Conservation (phyloP, 352 stramenopile genomes). For the Saprolegnia parasitica region DNA sequence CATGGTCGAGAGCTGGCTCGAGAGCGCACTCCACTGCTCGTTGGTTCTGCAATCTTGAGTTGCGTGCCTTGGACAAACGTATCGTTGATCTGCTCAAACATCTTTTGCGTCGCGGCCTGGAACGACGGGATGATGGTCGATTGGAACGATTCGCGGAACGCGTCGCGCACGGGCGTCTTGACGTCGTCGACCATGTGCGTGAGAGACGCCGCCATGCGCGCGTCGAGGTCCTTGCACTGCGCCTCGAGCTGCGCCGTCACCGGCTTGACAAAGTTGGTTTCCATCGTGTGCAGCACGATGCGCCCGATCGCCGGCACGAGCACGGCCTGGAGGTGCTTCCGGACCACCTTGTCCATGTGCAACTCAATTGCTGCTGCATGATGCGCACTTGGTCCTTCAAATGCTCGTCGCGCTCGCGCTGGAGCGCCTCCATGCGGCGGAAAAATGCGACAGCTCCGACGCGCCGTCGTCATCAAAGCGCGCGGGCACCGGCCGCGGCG, state of each 20-base stretch:
- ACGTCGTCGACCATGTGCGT: conserved; percentile 74
- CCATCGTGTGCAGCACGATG: conserved; percentile 84
- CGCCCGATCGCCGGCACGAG: conserved; percentile 78
- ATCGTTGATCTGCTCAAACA: conserved; percentile 86
- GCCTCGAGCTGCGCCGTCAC: conserved; percentile 47
- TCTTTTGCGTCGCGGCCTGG: conserved; percentile 81
- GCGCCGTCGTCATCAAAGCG: conserved; percentile 53
- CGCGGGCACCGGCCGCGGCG: conserved; percentile 59
- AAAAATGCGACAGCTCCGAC: conserved; percentile 49
- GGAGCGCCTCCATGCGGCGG: conserved; percentile 64
- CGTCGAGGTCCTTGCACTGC: background rate
- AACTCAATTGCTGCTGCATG: conserved; percentile 54
- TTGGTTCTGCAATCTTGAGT: conserved; percentile 51
- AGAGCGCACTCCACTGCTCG: conserved; percentile 50
- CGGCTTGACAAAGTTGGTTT: conserved; percentile 86
- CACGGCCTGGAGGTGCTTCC: conserved; percentile 77
- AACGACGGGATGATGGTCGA: conserved; percentile 84
- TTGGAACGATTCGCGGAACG: conserved; percentile 81
- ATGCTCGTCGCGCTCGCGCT: conserved; percentile 64
- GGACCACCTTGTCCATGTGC: conserved; percentile 78
- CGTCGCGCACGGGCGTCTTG: conserved; percentile 70
- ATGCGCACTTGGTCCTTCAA: conserved; percentile 62
- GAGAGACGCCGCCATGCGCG: conserved; percentile 57
- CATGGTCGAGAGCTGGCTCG: conserved; percentile 50
- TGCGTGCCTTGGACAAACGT: conserved; percentile 71